Conservation (phyloP, 352 stramenopile species). For the Phytophthora pistaciae region DNA sequence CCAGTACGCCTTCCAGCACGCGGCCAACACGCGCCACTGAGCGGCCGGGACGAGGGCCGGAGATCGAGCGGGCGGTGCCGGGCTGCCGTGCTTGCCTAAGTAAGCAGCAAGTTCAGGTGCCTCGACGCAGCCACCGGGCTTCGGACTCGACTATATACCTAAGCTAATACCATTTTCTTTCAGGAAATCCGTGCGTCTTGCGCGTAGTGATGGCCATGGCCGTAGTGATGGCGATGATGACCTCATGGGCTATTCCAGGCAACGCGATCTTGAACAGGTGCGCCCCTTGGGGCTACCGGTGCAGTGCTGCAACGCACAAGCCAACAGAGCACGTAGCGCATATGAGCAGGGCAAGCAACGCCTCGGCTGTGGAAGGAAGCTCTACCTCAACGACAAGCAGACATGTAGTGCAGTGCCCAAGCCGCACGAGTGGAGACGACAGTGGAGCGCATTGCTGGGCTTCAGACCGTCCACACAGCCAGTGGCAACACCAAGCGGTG, state of each 20-base stretch:
- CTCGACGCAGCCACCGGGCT: background rate
- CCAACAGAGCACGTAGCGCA: background rate
- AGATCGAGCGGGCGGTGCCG: background rate
- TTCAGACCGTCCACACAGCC: background rate
- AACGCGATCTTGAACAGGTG: background rate
- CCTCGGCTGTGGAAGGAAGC: background rate
- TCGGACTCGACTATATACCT: constrained; percentile 27
- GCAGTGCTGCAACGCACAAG: background rate
- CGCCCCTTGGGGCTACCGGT: background rate
- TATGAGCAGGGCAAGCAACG: background rate
- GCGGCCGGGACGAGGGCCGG: background rate
- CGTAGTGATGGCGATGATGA: too few relatives aligned
- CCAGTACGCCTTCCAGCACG: constrained; percentile 80
- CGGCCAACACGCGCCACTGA: constrained; percentile 45
- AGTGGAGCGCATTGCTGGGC: background rate
- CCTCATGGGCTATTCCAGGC: constrained; percentile 1
- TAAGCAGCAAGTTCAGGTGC: background rate
- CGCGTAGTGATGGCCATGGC: background rate
- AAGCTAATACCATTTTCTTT: constrained; percentile 43
- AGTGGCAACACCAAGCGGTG: background rate
- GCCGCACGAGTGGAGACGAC: background rate
- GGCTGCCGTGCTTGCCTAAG: background rate
- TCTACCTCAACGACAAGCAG: constrained; percentile 1
- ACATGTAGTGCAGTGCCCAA: background rate
- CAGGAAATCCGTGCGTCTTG: constrained; percentile 7